phyloP scores from a whole-genome alignment of 345 rosid genomes.

The Erodium maritimum region DNA sequence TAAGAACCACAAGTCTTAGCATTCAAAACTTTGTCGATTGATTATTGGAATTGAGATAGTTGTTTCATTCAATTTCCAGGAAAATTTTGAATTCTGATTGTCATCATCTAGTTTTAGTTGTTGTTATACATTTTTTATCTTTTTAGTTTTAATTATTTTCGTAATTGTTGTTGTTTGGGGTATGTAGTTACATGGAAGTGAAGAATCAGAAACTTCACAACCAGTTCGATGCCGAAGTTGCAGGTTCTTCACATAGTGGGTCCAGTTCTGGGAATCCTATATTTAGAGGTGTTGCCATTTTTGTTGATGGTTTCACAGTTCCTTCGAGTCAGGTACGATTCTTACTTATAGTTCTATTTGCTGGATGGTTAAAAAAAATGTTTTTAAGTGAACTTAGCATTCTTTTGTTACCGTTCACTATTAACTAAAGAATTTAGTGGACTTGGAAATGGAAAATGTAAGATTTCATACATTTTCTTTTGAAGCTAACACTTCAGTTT shows the following conservation, averaged over 20 bases:
- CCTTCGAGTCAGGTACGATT: slow-evolving; percentile 76
- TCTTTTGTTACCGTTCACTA: background rate
- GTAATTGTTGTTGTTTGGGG: slow-evolving; percentile 5
- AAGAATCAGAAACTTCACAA: slow-evolving; percentile 74
- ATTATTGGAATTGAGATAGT: background rate
- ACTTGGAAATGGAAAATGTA: background rate
- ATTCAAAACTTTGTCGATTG: background rate
- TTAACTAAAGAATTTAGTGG: background rate
- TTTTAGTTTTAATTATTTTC: background rate
- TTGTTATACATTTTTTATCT: background rate
- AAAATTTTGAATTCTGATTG: background rate
- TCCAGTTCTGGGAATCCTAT: slow-evolving; percentile 36
- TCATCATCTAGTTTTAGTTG: background rate
- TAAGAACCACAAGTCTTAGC: too few species aligned
- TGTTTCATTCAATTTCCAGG: background rate
- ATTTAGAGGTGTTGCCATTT: slow-evolving; percentile 80
- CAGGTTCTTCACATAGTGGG: slow-evolving; percentile 25
- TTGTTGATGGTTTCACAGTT: slow-evolving; percentile 81
- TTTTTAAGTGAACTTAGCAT: background rate
- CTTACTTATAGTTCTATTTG: background rate
- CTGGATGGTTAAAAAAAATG: background rate
- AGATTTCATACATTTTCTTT: too few species aligned
- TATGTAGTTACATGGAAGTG: slow-evolving; percentile 64
- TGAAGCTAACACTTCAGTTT: too few species aligned
- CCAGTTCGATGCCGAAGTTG: slow-evolving; percentile 58